These are phyloP conservation scores for Rosa rugosa DNA, from an alignment of 306 rosid genomes.

Conservation along the genomic window DNA sequence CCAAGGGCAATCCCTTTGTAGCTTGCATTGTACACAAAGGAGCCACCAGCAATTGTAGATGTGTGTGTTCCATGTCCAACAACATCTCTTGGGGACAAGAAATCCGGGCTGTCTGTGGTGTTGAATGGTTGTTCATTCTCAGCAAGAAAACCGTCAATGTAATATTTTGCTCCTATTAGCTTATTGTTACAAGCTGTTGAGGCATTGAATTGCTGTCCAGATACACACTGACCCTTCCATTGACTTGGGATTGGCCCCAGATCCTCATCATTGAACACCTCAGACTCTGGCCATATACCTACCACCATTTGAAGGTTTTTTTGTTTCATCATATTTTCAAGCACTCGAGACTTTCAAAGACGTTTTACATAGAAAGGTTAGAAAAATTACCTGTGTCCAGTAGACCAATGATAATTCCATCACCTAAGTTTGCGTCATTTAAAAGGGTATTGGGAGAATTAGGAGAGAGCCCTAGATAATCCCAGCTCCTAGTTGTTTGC, in stretches of 20 bases:
- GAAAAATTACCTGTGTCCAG: neutral
- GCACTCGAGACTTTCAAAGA: neutral
- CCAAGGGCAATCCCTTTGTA: constrained; percentile 49
- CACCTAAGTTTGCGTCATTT: constrained; percentile 16
- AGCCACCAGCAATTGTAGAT: constrained; percentile 47
- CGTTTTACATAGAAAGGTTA: neutral
- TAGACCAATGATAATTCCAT: constrained; percentile 16
- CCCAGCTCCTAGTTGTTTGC: constrained; percentile 24
- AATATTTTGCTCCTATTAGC: constrained; percentile 21
- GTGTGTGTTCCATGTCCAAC: constrained; percentile 50
- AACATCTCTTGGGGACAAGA: constrained; percentile 43
- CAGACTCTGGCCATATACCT: constrained; percentile 19
- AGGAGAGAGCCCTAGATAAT: constrained; percentile 15
- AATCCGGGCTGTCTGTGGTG: constrained; percentile 22
- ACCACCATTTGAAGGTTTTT: neutral
- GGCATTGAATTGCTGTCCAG: constrained; percentile 15
- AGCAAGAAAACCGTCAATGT: constrained; percentile 21
- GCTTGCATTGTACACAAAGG: constrained; percentile 31
- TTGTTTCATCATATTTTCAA: neutral
- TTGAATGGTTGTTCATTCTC: constrained; percentile 39
- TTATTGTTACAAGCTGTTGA: constrained; percentile 13
- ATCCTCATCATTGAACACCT: constrained; percentile 2
- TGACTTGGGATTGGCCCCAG: constrained; percentile 19
- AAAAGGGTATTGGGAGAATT: neutral
- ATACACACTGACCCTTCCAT: constrained; percentile 19